Base-by-base conservation (phyloP, 2,329 filamentous ascomycete species). In the Pseudogymnoascus sp. region DNA sequence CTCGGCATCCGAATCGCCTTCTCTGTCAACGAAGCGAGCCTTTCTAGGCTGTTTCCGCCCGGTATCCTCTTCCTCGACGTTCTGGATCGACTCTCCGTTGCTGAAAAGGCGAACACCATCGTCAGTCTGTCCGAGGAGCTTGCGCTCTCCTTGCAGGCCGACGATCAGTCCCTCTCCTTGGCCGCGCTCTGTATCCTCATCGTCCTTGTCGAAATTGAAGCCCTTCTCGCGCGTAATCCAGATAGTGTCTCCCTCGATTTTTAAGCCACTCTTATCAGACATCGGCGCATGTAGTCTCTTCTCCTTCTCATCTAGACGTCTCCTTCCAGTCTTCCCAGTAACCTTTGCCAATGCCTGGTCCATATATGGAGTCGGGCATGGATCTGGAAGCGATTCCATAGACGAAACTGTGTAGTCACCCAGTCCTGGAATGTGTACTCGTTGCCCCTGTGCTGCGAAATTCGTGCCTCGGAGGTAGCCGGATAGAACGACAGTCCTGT, bases 241-340 rank as follows among this genome's bases (percentile, higher is more conserved):
- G 38, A 99, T 93, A 6, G 93, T 93, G 76, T 99, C 95, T 65
- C 96, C 96, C 68, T 99, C 95, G 60, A 99, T 93, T 72, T 97
- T 87, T 11, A 99, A 85, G 70, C 95, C 95, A 67, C 93, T 96
- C 35, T 96, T 92, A 76, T 99, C 95, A 25, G 93, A 96, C 93
- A 99, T 97, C 35, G 95, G 96, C 2, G 95, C 96, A 75, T 97
- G 96, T 4, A 99, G 79, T 69, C 96, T 86, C 78, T 97, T 97
- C 73, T 99, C 93, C 77, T 97, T 99, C 73, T 99, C 95, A 33
- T 96, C 95, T 12, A 99, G 78, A 63, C 93, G 83, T 71, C 88
- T 86, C 66, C 92, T 82, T 41, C 88, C 88, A 35, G 87, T 87
- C 75, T 96, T 96, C 2, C 93, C 93, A 0, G 88, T 87, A 1